These are phyloP conservation scores for Cicer arietinum DNA, from an alignment of 306 rosid species.

Conservation along the genomic window DNA sequence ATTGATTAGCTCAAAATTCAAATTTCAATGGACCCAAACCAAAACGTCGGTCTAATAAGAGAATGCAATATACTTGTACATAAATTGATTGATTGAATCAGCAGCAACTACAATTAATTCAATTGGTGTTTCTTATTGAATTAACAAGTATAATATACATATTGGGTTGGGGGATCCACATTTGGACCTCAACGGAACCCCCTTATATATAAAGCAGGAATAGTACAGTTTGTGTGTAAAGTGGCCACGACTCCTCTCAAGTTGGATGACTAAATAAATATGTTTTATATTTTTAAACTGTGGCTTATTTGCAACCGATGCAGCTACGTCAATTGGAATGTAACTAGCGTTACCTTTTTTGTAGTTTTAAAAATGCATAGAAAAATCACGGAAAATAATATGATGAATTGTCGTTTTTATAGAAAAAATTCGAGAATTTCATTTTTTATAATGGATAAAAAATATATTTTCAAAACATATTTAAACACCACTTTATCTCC, in stretches of 20 bases:
- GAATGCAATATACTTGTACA: conserved; percentile 38
- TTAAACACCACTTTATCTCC: no score
- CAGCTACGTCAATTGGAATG: no score
- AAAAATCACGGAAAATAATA: no score
- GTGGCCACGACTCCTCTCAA: conserved; percentile 26
- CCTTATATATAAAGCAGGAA: conserved; percentile 32
- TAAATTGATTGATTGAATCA: conserved; percentile 33
- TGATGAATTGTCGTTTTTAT: no score
- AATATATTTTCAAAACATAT: no score
- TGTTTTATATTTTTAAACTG: neutral
- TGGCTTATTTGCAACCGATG: no score
- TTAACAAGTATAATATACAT: conserved; percentile 49
- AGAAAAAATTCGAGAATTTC: no score
- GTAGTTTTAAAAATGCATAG: no score
- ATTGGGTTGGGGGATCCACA: conserved; percentile 49
- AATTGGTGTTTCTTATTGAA: conserved; percentile 33
- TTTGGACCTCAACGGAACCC: conserved; percentile 43
- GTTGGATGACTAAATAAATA: neutral
- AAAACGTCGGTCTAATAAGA: conserved; percentile 45
- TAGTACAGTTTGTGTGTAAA: neutral
- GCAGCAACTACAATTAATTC: conserved; percentile 22
- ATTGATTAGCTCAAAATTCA: conserved; percentile 42
- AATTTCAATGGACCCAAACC: conserved; percentile 49
- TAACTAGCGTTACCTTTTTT: no score
- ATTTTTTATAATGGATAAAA: no score